Evolutionary conservation across 1,284 basidiomycete genomes (phyloP).

Genomic region (Nidula niveotomentosa): DNA sequence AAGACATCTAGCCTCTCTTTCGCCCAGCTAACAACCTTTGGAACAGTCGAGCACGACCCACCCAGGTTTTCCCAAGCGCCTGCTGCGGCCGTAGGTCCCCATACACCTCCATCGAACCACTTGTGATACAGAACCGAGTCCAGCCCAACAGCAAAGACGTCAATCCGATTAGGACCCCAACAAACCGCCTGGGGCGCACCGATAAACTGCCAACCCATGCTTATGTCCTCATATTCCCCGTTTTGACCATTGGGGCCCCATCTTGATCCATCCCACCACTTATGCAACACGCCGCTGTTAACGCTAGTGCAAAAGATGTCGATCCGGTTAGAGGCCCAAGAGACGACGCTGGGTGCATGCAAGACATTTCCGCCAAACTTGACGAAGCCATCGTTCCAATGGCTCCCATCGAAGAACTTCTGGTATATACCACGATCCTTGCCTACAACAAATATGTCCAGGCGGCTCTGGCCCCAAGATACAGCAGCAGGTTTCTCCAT

Average conservation of each 20-base stretch:
- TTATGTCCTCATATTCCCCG: not conserved
- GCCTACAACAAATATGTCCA: constrained; percentile 1
- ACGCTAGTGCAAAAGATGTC: constrained; percentile 1
- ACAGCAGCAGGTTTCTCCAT: not conserved
- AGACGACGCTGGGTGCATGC: constrained; percentile 1
- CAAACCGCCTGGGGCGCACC: not conserved
- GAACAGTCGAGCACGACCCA: not conserved
- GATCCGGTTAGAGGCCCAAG: constrained; percentile 4
- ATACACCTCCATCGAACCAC: not conserved
- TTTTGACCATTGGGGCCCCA: not conserved
- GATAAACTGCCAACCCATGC: not conserved
- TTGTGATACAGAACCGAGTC: not conserved
- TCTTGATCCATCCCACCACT: constrained; percentile 1
- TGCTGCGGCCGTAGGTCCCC: not conserved
- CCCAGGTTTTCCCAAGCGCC: constrained; percentile 1
- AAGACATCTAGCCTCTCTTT: not conserved
- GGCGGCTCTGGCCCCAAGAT: not conserved
- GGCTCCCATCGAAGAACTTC: constrained; percentile 1
- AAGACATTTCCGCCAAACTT: not conserved
- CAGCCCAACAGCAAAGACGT: not conserved
- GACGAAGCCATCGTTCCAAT: constrained; percentile 1
- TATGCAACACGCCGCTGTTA: constrained; percentile 1
- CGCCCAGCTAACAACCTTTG: not conserved
- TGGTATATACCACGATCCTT: constrained; percentile 1
- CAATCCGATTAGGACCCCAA: not conserved